Evolutionary conservation across 2,329 filamentous ascomycete species (phyloP).

Genomic region (Colletotrichum eremochloae): DNA sequence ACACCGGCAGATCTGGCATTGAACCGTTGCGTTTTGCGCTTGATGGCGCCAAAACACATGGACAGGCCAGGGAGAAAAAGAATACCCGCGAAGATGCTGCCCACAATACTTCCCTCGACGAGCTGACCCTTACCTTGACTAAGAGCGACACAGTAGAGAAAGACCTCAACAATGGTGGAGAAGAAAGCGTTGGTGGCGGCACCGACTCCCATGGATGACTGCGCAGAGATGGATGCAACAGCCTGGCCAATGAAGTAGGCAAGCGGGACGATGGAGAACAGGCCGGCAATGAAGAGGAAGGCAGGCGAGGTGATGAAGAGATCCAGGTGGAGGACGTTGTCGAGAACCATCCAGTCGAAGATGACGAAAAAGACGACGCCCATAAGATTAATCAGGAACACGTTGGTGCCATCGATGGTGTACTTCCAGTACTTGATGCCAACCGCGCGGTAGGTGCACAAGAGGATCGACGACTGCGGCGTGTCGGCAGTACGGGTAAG

Average conservation of each 20-base stretch:
- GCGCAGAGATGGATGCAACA: constrained; percentile 97
- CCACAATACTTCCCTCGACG: constrained; percentile 96
- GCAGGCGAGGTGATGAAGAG: constrained; percentile 84
- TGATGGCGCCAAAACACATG: constrained; percentile 98
- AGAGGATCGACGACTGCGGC: constrained; percentile 85
- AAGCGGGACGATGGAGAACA: constrained; percentile 94
- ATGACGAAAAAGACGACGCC: constrained; percentile 94
- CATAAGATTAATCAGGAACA: constrained; percentile 98
- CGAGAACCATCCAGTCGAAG: constrained; percentile 88
- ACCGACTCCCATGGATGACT: constrained; percentile 97
- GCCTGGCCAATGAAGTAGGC: constrained; percentile 99
- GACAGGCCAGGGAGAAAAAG: constrained; percentile 94
- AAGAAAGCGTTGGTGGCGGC: constrained; percentile 99
- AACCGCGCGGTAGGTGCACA: constrained; percentile 97
- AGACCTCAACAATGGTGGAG: constrained; percentile 97
- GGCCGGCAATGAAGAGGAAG: constrained; percentile 85
- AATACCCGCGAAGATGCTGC: constrained; percentile 97
- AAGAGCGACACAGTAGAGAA: constrained; percentile 94
- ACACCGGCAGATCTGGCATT: constrained; percentile 97
- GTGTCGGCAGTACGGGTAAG: constrained; percentile 79
- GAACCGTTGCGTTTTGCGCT: constrained; percentile 98
- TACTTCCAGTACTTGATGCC: constrained; percentile 99
- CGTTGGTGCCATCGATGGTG: constrained; percentile 97
- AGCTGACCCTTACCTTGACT: constrained; percentile 92
- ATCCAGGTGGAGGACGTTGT: constrained; percentile 76